These are phyloP conservation scores for Adansonia digitata DNA, from an alignment of 345 rosid genomes.

Conservation along the genomic window DNA sequence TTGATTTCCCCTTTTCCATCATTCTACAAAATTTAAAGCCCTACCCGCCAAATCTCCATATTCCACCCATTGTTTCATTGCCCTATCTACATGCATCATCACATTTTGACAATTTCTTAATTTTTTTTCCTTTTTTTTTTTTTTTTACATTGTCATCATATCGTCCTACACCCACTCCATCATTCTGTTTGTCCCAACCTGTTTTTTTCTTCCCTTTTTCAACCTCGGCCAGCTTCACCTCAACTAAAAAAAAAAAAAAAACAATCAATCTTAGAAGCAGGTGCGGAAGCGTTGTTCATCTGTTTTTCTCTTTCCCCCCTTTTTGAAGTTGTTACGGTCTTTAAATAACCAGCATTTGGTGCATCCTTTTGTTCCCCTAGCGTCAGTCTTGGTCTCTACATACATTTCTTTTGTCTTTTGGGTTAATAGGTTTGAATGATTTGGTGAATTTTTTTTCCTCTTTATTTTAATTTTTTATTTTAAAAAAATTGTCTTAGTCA, in stretches of 20 bases:
- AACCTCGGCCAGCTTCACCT: slow-evolving; percentile 72
- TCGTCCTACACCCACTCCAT: slow-evolving; percentile 8
- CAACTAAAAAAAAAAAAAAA: slow-evolving; percentile 24
- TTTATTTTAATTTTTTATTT: neutral
- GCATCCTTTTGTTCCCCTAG: slow-evolving; percentile 9
- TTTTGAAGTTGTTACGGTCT: too few species aligned
- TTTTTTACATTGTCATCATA: slow-evolving; percentile 35
- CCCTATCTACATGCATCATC: slow-evolving; percentile 17
- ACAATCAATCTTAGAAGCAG: slow-evolving; percentile 30
- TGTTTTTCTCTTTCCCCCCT: neutral
- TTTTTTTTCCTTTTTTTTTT: slow-evolving; percentile 47
- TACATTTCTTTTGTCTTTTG: slow-evolving; percentile 9
- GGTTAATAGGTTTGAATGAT: slow-evolving; percentile 29
- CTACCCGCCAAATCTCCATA: slow-evolving; percentile 9
- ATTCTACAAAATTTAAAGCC: too few species aligned
- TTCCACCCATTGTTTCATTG: slow-evolving; percentile 17
- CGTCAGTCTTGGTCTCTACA: slow-evolving; percentile 21
- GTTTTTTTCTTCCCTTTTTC: slow-evolving; percentile 19
- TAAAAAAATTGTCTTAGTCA: slow-evolving; percentile 23
- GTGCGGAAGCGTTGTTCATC: slow-evolving; percentile 74
- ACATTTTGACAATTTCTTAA: slow-evolving; percentile 47
- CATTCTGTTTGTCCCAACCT: slow-evolving; percentile 11
- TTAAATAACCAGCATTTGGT: slow-evolving; percentile 17
- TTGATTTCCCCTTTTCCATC: neutral
- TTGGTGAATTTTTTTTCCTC: slow-evolving; percentile 3